Conservation (phyloP, 2,329 filamentous ascomycete genomes). For the Colletotrichum limetticola region DNA sequence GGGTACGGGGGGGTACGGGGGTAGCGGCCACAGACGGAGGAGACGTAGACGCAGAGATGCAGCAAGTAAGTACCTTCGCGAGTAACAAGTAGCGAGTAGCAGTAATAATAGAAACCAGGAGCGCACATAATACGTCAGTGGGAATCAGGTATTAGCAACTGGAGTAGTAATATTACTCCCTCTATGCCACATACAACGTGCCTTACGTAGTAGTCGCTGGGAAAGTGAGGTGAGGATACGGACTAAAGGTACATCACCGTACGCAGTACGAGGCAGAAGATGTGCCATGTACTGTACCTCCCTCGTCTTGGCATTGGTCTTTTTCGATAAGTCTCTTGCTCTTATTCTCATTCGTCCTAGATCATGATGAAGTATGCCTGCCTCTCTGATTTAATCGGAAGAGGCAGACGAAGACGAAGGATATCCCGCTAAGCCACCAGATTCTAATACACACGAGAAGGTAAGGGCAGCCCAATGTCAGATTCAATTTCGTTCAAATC, state of each 20-base stretch:
- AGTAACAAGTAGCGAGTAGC: neutral
- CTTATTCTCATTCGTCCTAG: neutral
- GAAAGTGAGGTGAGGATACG: too few species aligned
- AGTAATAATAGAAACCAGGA: slow-evolving; percentile 33
- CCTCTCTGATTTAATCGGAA: neutral
- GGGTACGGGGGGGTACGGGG: neutral
- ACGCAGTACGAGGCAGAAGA: too few species aligned
- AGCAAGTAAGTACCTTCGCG: neutral
- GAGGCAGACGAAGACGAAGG: neutral
- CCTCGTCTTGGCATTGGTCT: neutral
- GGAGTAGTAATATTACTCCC: slow-evolving; percentile 7
- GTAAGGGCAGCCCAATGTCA: slow-evolving; percentile 7
- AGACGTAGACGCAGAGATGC: neutral
- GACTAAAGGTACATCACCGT: too few species aligned
- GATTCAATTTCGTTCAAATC: neutral
- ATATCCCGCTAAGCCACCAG: neutral
- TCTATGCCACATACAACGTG: neutral
- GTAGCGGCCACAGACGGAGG: neutral
- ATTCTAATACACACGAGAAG: neutral
- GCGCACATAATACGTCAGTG: slow-evolving; percentile 27
- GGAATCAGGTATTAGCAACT: neutral
- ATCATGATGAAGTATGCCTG: neutral
- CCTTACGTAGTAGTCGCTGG: too few species aligned
- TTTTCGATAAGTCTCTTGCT: neutral
- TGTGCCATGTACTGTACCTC: neutral